phyloP scores from a whole-genome alignment of 176 grass and related monocot species.

The Bolboschoenus planiculmis region DNA sequence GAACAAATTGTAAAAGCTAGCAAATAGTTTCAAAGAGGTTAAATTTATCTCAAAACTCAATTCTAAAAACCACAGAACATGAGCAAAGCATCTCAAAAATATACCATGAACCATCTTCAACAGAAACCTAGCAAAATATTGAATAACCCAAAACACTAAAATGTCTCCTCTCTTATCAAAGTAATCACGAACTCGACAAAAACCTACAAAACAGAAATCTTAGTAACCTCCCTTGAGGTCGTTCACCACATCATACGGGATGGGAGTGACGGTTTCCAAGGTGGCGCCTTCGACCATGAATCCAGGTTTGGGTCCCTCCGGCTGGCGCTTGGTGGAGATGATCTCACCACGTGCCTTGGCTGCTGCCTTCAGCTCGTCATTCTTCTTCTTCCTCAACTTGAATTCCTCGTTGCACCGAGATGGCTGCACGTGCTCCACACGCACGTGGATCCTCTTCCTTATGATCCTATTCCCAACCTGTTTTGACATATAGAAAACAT shows the following conservation, averaged over 20 bases:
- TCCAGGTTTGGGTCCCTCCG: constrained; percentile 65
- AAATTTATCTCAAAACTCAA: not conserved
- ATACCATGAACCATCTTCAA: constrained; percentile 31
- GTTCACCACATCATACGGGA: constrained; percentile 93
- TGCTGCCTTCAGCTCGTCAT: constrained; percentile 70
- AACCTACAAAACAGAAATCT: constrained; percentile 18
- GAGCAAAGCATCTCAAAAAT: constrained; percentile 1
- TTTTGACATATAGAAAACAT: not conserved
- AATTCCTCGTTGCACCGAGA: constrained; percentile 81
- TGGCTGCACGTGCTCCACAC: constrained; percentile 78
- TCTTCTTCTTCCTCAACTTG: constrained; percentile 61
- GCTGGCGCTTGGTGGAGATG: constrained; percentile 92
- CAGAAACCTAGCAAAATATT: constrained; percentile 17
- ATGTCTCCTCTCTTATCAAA: constrained; percentile 27
- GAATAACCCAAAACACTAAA: constrained; percentile 12
- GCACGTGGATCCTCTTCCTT: constrained; percentile 84
- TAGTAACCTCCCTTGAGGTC: constrained; percentile 98
- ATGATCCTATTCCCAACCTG: constrained; percentile 76
- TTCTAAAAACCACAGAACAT: not conserved
- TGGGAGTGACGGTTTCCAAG: constrained; percentile 74
- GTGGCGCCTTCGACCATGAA: constrained; percentile 82
- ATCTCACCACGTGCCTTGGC: constrained; percentile 73
- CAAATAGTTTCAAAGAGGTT: not conserved
- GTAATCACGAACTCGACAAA: constrained; percentile 4
- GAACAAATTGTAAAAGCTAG: not conserved